Evolutionary conservation across 345 rosid genomes (phyloP).

Genomic region (Populus davidiana): DNA sequence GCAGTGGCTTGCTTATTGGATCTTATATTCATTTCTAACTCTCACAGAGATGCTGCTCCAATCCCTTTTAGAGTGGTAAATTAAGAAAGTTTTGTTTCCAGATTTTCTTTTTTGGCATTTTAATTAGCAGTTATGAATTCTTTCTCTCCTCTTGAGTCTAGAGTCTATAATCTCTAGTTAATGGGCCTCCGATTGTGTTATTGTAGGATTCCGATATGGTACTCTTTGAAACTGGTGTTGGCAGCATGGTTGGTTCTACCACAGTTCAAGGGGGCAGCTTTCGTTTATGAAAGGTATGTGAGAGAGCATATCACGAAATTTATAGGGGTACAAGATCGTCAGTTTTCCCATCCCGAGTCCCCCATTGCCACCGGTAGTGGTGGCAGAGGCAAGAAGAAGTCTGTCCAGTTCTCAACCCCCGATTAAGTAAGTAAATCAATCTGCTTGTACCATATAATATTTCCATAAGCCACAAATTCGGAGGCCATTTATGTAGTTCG

Average conservation of each 20-base stretch:
- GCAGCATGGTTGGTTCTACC: constrained; percentile 81
- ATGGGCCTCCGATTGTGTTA: not conserved
- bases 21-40: constrained; percentile 72
- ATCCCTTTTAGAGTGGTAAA: constrained; percentile 60
- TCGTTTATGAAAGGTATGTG: constrained; percentile 53
- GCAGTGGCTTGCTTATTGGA: constrained; percentile 98
- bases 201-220: constrained; percentile 82
- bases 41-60: constrained; percentile 70
- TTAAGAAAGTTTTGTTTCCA: not conserved
- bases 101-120: not conserved
- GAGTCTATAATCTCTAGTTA: not conserved
- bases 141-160: no score
- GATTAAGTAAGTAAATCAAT: constrained; percentile 21
- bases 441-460: not conserved
- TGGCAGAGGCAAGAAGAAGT: constrained; percentile 30
- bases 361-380: not conserved
- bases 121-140: not conserved
- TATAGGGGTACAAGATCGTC: constrained; percentile 17
- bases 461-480: not conserved
- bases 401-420: constrained; percentile 21
- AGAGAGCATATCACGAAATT: constrained; percentile 50
- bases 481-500: not conserved
- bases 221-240: constrained; percentile 52
- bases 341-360: constrained; percentile 4
- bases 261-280: constrained; percentile 73